Base-by-base conservation (phyloP, 2,329 filamentous ascomycete genomes). In the Dothistroma pini region DNA sequence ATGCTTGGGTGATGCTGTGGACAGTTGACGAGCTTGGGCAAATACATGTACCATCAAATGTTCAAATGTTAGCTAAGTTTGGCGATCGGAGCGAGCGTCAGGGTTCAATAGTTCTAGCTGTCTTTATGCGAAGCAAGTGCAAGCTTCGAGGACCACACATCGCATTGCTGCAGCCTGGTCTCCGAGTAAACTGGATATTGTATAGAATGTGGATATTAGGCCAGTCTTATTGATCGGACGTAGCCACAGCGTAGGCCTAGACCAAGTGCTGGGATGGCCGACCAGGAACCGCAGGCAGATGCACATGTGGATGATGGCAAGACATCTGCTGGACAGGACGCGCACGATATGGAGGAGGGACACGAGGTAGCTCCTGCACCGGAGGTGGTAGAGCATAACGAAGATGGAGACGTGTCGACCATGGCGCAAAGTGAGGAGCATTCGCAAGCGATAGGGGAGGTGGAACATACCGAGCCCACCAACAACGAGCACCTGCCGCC, bases 261-360 rank as follows among this genome's bases (percentile, higher is more conserved):
- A 62, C 67, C 69, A 68, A 70, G 70, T 67, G 70, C 68, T 70
- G 68, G 66, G 59, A 72, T 72, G 69, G 68, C 70, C 62, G 66
- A 69, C 52, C 68, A 70, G 62, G 61, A 70, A 35, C 63, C 51
- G 31, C 51, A 53, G 54, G 48, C 71, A 72, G 51, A 50, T 44
- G 58, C 38, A 53, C 55, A 59, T 35, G 63, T 61, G 44, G 59
- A 61, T 59, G 58, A 48, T 41, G 44, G 58, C 60, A 59, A 57
- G 62, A 53, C 57, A 65, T 44, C 59, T 55, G 61, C 51, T 62
- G 59, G 62, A 55, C 62, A 63, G 44, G 49, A 67, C 19, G 25
- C 47, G 35, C 31, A 52, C 22, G 44, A 54, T n/a, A 53, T 63
- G 54, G 63, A 58, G 38, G 54, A 61, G 38, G 59, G 51, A 22